Evolutionary conservation across 805 yeast species (phyloP), one percentile per base, ranked within the genome.

Genomic region (Priceomyces medius): DNA sequence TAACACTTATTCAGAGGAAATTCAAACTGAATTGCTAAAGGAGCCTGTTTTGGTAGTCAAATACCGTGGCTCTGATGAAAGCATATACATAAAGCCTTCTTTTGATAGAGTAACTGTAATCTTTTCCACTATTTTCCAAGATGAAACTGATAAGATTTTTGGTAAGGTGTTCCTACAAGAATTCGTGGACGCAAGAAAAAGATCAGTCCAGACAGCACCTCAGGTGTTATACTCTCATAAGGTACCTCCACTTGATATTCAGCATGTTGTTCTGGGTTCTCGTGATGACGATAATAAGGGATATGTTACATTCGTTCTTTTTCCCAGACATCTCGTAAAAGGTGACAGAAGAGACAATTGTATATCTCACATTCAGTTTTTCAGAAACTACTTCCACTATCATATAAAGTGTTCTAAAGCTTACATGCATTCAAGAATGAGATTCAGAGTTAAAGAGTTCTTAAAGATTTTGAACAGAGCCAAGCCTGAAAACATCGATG

Each of bases 351-450:
- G 88, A 56, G 93, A 93, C 63, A 85, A 82, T 59, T 85, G 96
- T 47, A 87, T 93, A 48, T 83, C 95, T 27, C 97, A 90, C 63
- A 85, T 93, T 57, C 89, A 88, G 58, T 73, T 88, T 43, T 93
- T 93, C 71, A 79, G 99, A 67, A 95, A 90, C 59, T 93, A 91
- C 69, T 93, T 93, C 84, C 99, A 93, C 65, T 93, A 91, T 67
- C 99, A 93, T 62, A 93, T 93, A 72, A 93, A 93, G 70, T 91
- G 97, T 65, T 89, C 97, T 46, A 93, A 93, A 74, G 98, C 99
- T 26, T 93, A 87, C 68, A 82, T 93, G 83, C 99, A 93, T 66
- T 88, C 96, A 38, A 83, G 99, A 74, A 93, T 93, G 99, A 81
- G 99, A 66, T 88, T 75, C 67, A 80, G 99, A 57, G 98, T 93